Conservation (phyloP, 2,329 filamentous ascomycete genomes). For the Ophiostoma sp. region DNA sequence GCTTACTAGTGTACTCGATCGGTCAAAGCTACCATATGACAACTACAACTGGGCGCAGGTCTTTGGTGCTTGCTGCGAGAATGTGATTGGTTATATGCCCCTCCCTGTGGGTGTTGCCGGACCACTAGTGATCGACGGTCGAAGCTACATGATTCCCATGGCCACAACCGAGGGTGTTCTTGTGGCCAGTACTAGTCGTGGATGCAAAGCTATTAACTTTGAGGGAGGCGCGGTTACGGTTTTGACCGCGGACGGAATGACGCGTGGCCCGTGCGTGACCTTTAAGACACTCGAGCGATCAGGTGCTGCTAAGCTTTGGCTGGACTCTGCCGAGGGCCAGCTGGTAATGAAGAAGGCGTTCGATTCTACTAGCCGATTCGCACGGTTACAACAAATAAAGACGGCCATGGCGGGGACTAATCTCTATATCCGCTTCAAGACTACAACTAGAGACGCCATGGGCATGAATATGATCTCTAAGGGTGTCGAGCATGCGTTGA, state of each 20-base stretch:
- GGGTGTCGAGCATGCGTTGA: conserved; percentile 89
- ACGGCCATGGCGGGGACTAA: conserved; percentile 90
- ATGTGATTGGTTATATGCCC: conserved; percentile 92
- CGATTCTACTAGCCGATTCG: conserved; percentile 94
- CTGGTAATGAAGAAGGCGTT: conserved; percentile 83
- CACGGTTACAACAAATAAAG: conserved; percentile 82
- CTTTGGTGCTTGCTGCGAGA: conserved; percentile 95
- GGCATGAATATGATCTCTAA: conserved; percentile 99
- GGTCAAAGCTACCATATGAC: conserved; percentile 80
- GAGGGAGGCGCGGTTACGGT: conserved; percentile 91
- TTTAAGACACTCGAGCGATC: conserved; percentile 87
- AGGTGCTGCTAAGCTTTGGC: conserved; percentile 90
- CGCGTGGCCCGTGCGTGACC: conserved; percentile 84
- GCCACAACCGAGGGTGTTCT: conserved; percentile 96
- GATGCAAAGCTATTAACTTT: conserved; percentile 95
- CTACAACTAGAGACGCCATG: conserved; percentile 97
- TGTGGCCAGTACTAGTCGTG: conserved; percentile 86
- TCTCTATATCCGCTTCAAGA: conserved; percentile 96
- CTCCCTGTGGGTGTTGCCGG: conserved; percentile 91
- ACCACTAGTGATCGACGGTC: conserved; percentile 85
- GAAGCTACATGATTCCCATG: conserved; percentile 97
- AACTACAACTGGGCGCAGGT: conserved; percentile 95
- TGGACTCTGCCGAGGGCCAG: conserved; percentile 85
- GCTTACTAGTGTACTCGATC: conserved; percentile 68
- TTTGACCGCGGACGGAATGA: conserved; percentile 95